Conservation (phyloP, 1,284 basidiomycete species). For the Naganishia sp. region DNA sequence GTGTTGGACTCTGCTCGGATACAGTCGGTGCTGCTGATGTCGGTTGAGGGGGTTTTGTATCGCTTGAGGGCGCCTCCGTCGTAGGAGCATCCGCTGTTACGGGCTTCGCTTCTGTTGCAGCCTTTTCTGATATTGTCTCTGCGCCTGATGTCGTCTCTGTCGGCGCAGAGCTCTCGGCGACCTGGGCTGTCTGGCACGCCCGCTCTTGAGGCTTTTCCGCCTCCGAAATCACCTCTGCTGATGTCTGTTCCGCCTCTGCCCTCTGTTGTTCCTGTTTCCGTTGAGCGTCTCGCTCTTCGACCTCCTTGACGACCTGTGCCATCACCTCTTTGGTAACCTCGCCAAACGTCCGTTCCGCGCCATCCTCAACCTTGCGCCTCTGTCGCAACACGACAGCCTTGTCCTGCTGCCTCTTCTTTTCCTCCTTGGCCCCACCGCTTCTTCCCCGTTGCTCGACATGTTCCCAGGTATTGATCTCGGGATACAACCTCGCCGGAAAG, state of each 20-base stretch:
- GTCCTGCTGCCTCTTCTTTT: slow-evolving; percentile 6
- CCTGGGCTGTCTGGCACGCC: neutral
- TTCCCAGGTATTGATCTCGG: slow-evolving; percentile 15
- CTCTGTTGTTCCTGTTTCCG: neutral
- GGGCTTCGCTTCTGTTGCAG: neutral
- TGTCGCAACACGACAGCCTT: neutral
- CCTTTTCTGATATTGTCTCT: neutral
- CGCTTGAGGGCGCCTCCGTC: neutral
- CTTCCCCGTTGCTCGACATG: neutral
- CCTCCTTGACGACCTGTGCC: slow-evolving; percentile 5
- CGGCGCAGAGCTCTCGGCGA: neutral
- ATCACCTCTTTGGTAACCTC: slow-evolving; percentile 4
- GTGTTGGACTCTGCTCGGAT: slow-evolving; percentile 12
- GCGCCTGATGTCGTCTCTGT: neutral
- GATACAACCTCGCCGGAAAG: slow-evolving; percentile 10
- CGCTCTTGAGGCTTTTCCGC: neutral
- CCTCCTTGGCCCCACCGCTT: neutral
- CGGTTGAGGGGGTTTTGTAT: neutral
- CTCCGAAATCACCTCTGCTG: neutral
- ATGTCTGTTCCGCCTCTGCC: neutral
- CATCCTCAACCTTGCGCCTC: neutral
- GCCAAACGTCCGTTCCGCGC: neutral
- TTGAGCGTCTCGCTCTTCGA: neutral
- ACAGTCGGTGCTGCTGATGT: neutral
- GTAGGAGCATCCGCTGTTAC: neutral